Evolutionary conservation across 2,329 filamentous ascomycete species (phyloP), one percentile per base, ranked within the genome.

Genomic region (Cladophialophora yegresii): DNA sequence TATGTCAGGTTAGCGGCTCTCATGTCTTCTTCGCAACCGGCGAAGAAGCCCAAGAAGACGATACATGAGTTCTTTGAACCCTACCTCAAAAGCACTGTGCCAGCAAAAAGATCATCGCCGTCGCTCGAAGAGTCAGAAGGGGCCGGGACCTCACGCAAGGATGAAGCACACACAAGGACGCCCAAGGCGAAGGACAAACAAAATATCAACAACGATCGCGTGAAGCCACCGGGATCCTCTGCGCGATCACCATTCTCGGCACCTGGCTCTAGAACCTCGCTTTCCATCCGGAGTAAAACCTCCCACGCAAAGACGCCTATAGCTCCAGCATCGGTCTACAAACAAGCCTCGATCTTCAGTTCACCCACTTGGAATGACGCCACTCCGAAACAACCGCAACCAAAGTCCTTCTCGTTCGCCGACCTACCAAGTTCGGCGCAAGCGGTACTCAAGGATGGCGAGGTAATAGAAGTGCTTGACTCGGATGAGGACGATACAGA

Each of bases 401-500:
- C 47, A 8, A 69, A 69, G 60, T 70, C 75, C 20, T 76, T 74
- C 71, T 13, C 69, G 67, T 63, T 75, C 45, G 40, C 59, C 22
- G 47, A 66, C 49, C 28, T 66, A 28, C 64, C 69, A 30, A 69
- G 63, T 47, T 72, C 71, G 55, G 77, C 81, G 64, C 79, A 85
- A 74, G 80, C 85, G 70, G 76, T 85, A 12, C 78, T 88, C 61
- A 89, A 79, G 63, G 78, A 83, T 70, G 84, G 84, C 2, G 74
- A 81, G 59, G 75, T 81, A 61, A 74, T 82, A 2, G 71, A 64
- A 28, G 79, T 93, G 47, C 82, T 82, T 53, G 87, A 85, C 60
- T 92, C 90, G 0, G 90, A 93, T 71, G 88, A 89, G 9, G 89
- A 90, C n/a, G 84, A 84, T 20, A 83, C 82, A 30, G 82, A 84